A percentile compares a stretch with the other conserved stretches of the same genome.
Conservation (phyloP, 1,139 yeast species). For the Scheffersomyces stambukii region DNA sequence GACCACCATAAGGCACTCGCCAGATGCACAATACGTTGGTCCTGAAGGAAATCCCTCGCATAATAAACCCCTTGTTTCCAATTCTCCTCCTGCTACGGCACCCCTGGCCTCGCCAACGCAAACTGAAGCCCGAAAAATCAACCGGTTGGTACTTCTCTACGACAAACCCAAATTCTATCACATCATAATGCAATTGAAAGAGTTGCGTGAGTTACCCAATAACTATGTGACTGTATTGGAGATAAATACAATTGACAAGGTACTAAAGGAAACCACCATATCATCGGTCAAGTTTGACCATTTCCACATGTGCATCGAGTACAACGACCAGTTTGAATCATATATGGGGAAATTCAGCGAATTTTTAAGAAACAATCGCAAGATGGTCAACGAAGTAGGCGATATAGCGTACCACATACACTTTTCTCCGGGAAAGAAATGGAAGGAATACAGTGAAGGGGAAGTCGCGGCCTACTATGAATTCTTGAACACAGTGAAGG, state of each 20-base stretch:
- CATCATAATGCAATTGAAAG: conserved; percentile 24
- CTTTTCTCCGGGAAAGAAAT: conserved; percentile 30
- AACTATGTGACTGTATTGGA: conserved; percentile 21
- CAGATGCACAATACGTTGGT: too few relatives aligned
- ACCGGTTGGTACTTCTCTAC: conserved; percentile 27
- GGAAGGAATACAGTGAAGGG: conserved; percentile 27
- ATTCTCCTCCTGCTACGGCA: not conserved
- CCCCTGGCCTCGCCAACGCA: conserved; percentile 1
- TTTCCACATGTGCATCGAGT: conserved; percentile 34
- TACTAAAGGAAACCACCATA: conserved; percentile 8
- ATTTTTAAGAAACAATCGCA: conserved; percentile 19
- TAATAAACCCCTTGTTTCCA: not conserved
- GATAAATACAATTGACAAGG: conserved; percentile 12
- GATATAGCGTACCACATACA: conserved; percentile 37
- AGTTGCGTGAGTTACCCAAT: conserved; percentile 17
- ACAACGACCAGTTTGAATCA: conserved; percentile 25
- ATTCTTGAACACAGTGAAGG: conserved; percentile 21
- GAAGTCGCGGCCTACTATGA: conserved; percentile 24
- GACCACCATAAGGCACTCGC: too few relatives aligned
- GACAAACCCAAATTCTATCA: conserved; percentile 30
- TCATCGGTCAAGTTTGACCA: conserved; percentile 19
- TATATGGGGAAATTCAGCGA: conserved; percentile 18
- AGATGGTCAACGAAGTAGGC: conserved; percentile 15
- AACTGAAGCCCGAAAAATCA: conserved; percentile 4
- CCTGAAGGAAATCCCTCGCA: too few relatives aligned